Conservation (phyloP, 441 rosid genomes). For the Euphorbia celastroides region DNA sequence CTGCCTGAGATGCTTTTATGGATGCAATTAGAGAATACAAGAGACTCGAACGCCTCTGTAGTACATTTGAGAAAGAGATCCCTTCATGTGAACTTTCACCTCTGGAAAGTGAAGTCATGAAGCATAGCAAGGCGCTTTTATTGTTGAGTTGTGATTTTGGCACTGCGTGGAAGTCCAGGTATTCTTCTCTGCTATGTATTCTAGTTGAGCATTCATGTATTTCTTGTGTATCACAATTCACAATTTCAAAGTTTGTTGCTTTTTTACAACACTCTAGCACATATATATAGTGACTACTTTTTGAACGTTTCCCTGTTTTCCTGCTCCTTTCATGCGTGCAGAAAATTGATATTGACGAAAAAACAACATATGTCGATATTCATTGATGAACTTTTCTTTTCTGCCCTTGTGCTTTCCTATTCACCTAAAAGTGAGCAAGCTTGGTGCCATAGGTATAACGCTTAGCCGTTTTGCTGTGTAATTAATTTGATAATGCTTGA, state of each 20-base stretch:
- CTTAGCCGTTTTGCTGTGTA: neutral
- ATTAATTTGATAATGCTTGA: slow-evolving; percentile 1
- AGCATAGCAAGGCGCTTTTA: slow-evolving; percentile 68
- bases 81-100: slow-evolving; percentile 18
- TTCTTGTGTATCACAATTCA: neutral
- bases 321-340: slow-evolving; percentile 25
- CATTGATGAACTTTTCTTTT: slow-evolving; percentile 66
- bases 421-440: slow-evolving; percentile 89
- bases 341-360: slow-evolving; percentile 60
- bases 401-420: slow-evolving; percentile 73
- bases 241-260: neutral
- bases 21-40: slow-evolving; percentile 34
- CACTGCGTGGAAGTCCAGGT: slow-evolving; percentile 96
- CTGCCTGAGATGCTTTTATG: slow-evolving; percentile 51
- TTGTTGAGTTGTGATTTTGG: slow-evolving; percentile 78
- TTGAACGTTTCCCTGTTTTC: slow-evolving; percentile 9
- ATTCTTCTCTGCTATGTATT: slow-evolving; percentile 5
- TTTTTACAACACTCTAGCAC: neutral
- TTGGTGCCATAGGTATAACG: slow-evolving; percentile 80
- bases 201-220: neutral
- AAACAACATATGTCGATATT: slow-evolving; percentile 39
- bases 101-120: slow-evolving; percentile 50
- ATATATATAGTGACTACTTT: neutral
- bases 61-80: slow-evolving; percentile 15
- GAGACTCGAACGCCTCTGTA: slow-evolving; percentile 14